Conservation (phyloP, 768 basidiomycete species). For the Amanita muscaria region DNA sequence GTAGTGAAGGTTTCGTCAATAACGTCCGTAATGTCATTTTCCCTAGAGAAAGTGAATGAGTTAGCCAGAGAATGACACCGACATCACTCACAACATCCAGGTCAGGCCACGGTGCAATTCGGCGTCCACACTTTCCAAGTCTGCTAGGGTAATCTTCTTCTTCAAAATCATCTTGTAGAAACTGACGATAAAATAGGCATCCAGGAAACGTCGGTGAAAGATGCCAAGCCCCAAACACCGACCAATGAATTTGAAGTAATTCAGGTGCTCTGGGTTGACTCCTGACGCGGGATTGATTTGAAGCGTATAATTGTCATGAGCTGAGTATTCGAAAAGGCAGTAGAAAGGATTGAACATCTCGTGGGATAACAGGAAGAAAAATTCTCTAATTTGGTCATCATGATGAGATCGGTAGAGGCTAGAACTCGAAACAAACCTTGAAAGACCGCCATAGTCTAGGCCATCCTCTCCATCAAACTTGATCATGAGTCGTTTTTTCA, state of each 20-base stretch:
- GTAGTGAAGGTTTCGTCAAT: conserved; percentile 98
- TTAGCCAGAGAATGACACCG: not conserved
- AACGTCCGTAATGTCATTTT: conserved; percentile 96
- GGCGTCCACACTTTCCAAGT: conserved; percentile 94
- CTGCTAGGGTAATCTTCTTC: conserved; percentile 91
- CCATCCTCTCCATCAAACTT: conserved; percentile 99
- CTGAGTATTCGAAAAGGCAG: conserved; percentile 98
- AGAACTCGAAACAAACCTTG: conserved; percentile 50
- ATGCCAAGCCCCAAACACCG: conserved; percentile 92
- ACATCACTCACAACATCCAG: conserved; percentile 90
- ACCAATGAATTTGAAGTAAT: conserved; percentile 99
- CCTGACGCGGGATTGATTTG: conserved; percentile 98
- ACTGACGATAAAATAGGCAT: conserved; percentile 98
- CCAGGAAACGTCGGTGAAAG: conserved; percentile 98
- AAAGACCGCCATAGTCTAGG: conserved; percentile 95
- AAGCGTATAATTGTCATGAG: conserved; percentile 98
- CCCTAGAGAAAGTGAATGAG: conserved; percentile 35
- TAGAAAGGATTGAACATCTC: conserved; percentile 99
- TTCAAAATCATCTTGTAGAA: conserved; percentile 99
- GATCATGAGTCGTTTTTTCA: conserved; percentile 99
- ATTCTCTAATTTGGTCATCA: conserved; percentile 56
- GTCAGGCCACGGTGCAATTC: conserved; percentile 92
- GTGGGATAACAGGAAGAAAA: conserved; percentile 98
- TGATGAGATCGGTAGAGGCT: not conserved
- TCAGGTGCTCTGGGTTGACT: conserved; percentile 97